Evolutionary conservation across 2,329 filamentous ascomycete species (phyloP).

Genomic region (Claviceps maximensis): DNA sequence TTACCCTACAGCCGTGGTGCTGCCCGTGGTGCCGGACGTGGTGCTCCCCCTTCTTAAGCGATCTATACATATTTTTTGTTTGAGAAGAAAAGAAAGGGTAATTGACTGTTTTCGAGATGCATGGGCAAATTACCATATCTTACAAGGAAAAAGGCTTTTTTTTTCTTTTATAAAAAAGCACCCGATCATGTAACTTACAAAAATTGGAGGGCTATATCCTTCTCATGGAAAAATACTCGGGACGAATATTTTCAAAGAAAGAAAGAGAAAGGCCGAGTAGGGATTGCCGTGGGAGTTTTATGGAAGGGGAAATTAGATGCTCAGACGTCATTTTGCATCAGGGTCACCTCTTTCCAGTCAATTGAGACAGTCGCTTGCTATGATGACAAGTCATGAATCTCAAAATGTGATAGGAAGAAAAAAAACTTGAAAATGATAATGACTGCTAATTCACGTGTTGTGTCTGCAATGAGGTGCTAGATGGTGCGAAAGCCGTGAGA

Average conservation of each 20-base stretch:
- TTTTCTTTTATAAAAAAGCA: conserved; percentile 13
- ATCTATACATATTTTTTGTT: conserved; percentile 26
- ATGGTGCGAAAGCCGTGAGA: no score
- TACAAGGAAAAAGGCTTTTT: background rate
- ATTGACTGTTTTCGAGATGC: conserved; percentile 26
- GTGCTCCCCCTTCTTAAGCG: conserved; percentile 53
- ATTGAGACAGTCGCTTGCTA: conserved; percentile 19
- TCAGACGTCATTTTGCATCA: conserved; percentile 36
- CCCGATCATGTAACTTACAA: conserved; percentile 33
- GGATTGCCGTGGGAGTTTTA: conserved; percentile 31
- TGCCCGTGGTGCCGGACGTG: conserved; percentile 67
- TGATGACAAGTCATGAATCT: background rate
- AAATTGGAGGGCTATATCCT: conserved; percentile 24
- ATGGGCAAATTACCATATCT: conserved; percentile 21
- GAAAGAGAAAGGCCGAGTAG: conserved; percentile 20
- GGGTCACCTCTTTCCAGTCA: conserved; percentile 25
- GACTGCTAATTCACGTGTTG: background rate
- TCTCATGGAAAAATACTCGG: conserved; percentile 20
- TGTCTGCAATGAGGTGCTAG: background rate
- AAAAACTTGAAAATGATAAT: background rate
- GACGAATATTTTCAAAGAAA: conserved; percentile 3
- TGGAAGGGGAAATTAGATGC: conserved; percentile 28
- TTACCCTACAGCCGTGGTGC: conserved; percentile 55
- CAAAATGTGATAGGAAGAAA: background rate
- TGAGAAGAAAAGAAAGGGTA: conserved; percentile 16